Conservation (phyloP, 1,139 yeast species). For the Pichia sp. region DNA sequence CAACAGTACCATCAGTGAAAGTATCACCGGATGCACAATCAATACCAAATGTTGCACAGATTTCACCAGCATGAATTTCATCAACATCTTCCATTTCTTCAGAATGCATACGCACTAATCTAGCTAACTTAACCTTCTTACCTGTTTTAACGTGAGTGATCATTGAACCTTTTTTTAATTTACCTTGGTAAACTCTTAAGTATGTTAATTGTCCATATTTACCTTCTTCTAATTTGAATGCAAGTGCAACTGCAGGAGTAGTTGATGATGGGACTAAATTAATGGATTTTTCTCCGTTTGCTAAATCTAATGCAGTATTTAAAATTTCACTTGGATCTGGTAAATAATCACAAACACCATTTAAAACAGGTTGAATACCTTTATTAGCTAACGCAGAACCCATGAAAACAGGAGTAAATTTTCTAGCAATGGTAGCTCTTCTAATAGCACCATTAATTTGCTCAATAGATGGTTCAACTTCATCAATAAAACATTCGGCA, state of each 20-base stretch:
- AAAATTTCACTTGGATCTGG: constrained; percentile 93
- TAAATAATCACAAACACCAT: constrained; percentile 91
- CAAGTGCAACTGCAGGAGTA: constrained; percentile 89
- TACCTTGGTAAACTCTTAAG: constrained; percentile 95
- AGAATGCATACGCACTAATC: constrained; percentile 97
- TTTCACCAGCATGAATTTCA: constrained; percentile 96
- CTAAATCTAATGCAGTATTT: constrained; percentile 80
- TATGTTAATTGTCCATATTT: constrained; percentile 96
- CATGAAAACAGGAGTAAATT: constrained; percentile 97
- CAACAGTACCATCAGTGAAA: constrained; percentile 73
- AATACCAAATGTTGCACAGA: constrained; percentile 98
- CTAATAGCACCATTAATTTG: constrained; percentile 87
- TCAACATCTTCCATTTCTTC: constrained; percentile 97
- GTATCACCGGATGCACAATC: constrained; percentile 99
- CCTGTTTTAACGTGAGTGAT: constrained; percentile 89
- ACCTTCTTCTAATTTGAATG: constrained; percentile 97
- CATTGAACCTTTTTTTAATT: constrained; percentile 81
- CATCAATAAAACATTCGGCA: constrained; percentile 88
- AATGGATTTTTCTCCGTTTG: constrained; percentile 64
- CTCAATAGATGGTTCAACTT: constrained; percentile 74
- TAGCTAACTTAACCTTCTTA: constrained; percentile 88
- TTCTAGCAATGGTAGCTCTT: constrained; percentile 93
- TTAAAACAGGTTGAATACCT: constrained; percentile 91
- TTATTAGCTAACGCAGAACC: constrained; percentile 96
- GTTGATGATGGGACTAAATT: constrained; percentile 66